These are phyloP conservation scores for Sanghuangporus sanghuang DNA, from an alignment of 1,284 basidiomycete genomes.

Conservation along the genomic window DNA sequence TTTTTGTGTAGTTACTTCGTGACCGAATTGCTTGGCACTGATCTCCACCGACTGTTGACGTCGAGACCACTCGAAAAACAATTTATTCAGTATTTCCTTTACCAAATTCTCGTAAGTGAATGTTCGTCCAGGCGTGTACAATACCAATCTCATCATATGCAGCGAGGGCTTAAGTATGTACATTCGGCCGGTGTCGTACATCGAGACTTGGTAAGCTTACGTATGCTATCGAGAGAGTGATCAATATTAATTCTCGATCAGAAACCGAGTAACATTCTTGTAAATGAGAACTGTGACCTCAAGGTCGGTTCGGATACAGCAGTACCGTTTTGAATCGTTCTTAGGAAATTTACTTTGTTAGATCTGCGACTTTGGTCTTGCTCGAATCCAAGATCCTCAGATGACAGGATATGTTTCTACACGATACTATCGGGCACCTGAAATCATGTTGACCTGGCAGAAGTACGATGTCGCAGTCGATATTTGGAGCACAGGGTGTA, in stretches of 20 bases:
- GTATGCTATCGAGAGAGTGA: neutral
- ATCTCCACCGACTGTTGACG: conserved; percentile 94
- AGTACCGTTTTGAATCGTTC: neutral
- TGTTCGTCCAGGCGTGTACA: neutral
- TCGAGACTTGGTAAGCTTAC: conserved; percentile 75
- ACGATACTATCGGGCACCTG: conserved; percentile 96
- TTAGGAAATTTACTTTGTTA: conserved; percentile 26
- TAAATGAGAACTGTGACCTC: conserved; percentile 99
- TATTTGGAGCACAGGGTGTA: conserved; percentile 99
- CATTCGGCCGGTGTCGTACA: conserved; percentile 99
- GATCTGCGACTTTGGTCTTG: conserved; percentile 99
- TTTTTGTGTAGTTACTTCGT: conserved; percentile 80
- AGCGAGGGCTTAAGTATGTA: conserved; percentile 98
- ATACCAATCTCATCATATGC: neutral
- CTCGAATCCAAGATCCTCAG: conserved; percentile 95
- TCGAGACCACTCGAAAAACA: conserved; percentile 98
- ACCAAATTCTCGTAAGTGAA: conserved; percentile 85
- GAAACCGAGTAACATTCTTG: conserved; percentile 99
- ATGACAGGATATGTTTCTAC: conserved; percentile 99
- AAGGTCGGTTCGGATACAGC: conserved; percentile 43
- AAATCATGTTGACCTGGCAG: conserved; percentile 99
- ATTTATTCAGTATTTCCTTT: conserved; percentile 99
- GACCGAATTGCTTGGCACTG: conserved; percentile 97
- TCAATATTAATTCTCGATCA: conserved; percentile 26
- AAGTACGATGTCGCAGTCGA: conserved; percentile 99